Evolutionary conservation across 208 protist species (phyloP), one percentile per base, ranked within the genome.

Genomic region (Wallacemonas collosoma): DNA sequence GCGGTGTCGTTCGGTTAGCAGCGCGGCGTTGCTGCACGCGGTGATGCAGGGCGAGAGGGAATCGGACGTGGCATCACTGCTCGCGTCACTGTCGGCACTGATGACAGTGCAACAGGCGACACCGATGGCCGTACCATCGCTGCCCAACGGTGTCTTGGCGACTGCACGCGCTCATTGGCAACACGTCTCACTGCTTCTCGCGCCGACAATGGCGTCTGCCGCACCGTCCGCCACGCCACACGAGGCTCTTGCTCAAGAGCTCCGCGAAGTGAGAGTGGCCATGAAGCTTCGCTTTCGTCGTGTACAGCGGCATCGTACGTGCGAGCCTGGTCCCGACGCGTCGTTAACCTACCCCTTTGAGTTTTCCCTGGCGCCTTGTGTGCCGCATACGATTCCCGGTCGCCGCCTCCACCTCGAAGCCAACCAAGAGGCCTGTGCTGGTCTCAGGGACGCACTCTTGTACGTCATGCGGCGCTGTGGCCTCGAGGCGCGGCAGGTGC

Each of bases 401-500:
- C 53, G 63, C 12, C 43, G 35, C 36, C 64, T 71, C 47, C 80
- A 86, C 62, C 36, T 62, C 5, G 72, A 66, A 5, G 75, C 82
- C 9, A 45, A 85, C 38, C 62, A 48, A 38, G 86, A 88, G 73
- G 70, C 71, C 73, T 68, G 78, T 38, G 81, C 88, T 7, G 83
- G 72, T 5, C 76, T 93, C 41, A 74, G 79, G 1, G 89, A 94
- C 69, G 89, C 84, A 5, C 71, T 94, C 41, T 71, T 77, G 0
- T 91, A 87, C 58, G 68, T 90, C 50, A 72, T 76, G 14, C 89
- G 84, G 8, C 79, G 73, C 17, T 65, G 75, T 80, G 6, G 63
- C 66, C 41, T 56, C 7, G 41, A 53, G 35, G 56, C 35, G 17
- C 26, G 26, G 26, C 26, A 26, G 26, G 26, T 26, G 26, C 26